These are phyloP conservation scores for Infundibulicybe gibba DNA, from an alignment of 768 basidiomycete genomes.

Conservation along the genomic window DNA sequence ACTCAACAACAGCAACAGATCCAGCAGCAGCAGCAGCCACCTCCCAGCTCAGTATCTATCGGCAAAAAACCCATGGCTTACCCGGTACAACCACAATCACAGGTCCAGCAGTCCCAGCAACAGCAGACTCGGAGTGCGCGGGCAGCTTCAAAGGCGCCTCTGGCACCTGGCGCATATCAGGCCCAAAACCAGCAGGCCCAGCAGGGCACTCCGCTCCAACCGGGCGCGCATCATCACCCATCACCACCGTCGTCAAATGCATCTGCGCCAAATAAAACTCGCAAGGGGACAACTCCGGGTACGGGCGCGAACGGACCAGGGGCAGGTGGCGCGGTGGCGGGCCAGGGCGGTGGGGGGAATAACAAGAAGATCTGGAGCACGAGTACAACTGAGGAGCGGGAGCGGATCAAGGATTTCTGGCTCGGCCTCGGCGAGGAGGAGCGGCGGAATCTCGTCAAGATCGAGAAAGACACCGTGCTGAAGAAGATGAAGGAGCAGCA, in stretches of 20 bases:
- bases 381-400: constrained; percentile 87
- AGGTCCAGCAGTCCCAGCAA: constrained; percentile 29
- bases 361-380: constrained; percentile 94
- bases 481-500: constrained; percentile 99
- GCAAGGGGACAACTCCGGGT: constrained; percentile 30
- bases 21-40: constrained; percentile 25
- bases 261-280: constrained; percentile 21
- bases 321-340: constrained; percentile 24
- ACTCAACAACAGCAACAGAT: neutral
- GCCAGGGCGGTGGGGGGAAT: constrained; percentile 27
- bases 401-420: constrained; percentile 99
- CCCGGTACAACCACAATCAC: constrained; percentile 29
- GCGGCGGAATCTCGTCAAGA: constrained; percentile 86
- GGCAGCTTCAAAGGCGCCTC: constrained; percentile 44
- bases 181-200: constrained; percentile 33
- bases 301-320: constrained; percentile 27
- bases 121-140: constrained; percentile 40
- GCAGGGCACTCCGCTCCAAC: constrained; percentile 4
- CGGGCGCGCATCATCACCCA: constrained; percentile 32
- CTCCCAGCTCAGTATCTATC: constrained; percentile 78
- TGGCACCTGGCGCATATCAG: constrained; percentile 27
- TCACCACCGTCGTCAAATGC: constrained; percentile 46
- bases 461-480: constrained; percentile 97
- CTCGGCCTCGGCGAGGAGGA: constrained; percentile 89
- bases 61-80: constrained; percentile 94